Conservation (phyloP, 805 yeast genomes). For the Candida nonsorbophila region DNA sequence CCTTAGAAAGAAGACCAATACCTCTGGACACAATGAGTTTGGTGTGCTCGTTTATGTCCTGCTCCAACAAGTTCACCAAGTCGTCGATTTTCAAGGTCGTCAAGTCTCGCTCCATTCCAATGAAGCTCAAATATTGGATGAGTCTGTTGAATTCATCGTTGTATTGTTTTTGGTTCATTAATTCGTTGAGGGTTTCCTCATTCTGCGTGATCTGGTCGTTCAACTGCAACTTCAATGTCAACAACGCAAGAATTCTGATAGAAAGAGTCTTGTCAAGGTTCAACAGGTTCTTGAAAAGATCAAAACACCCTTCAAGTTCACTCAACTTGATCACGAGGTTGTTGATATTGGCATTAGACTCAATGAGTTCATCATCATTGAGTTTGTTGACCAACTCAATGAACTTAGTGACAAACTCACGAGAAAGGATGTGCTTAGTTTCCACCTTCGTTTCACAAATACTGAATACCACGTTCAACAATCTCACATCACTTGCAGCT, state of each 20-base stretch:
- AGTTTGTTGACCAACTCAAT: conserved; percentile 3
- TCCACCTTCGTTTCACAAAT: no score
- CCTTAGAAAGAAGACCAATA: conserved; percentile 40
- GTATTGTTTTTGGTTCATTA: conserved; percentile 2
- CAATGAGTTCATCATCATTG: conserved; percentile 3
- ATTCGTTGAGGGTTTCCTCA: conserved; percentile 3
- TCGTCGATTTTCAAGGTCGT: conserved; percentile 2
- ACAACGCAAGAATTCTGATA: no score
- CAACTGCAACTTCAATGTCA: conserved; percentile 3
- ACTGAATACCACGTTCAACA: no score
- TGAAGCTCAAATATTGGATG: conserved; percentile 7
- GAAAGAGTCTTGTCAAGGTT: no score
- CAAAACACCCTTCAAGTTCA: no score
- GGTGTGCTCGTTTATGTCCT: conserved; percentile 28
- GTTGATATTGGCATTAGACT: conserved; percentile 2
- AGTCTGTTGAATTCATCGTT: conserved; percentile 2
- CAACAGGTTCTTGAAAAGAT: no score
- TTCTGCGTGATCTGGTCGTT: conserved; percentile 3
- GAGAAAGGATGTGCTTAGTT: no score
- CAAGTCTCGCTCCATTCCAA: conserved; percentile 4
- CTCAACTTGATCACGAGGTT: no score
- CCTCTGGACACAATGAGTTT: conserved; percentile 48
- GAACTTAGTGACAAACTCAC: neutral
- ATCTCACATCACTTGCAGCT: no score
- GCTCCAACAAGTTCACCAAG: conserved; percentile 10